A percentile compares a stretch with the other conserved stretches of the same genome.
These are phyloP conservation scores for Hypoxylon sp. DNA, from an alignment of 2,329 filamentous ascomycete species.

Conservation along the genomic window DNA sequence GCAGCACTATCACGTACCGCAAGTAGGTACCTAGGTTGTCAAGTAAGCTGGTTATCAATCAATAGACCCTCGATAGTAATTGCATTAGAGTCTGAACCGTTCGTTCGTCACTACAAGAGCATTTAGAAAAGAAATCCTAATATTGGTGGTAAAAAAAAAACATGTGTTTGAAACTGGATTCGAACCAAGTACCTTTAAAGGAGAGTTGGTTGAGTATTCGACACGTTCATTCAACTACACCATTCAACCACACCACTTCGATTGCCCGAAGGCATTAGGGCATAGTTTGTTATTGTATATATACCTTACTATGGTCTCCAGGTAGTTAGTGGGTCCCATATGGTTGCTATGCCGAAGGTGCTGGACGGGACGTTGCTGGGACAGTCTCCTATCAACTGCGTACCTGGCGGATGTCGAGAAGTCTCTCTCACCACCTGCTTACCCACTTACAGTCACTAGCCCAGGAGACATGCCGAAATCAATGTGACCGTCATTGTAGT, in stretches of 20 bases:
- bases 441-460: background rate
- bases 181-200: background rate
- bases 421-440: background rate
- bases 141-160: background rate
- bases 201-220: background rate
- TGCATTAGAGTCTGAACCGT: background rate
- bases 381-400: background rate
- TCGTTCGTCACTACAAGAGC: background rate
- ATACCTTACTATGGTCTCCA: background rate
- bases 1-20: background rate
- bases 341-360: background rate
- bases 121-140: background rate
- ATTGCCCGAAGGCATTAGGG: background rate
- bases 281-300: background rate
- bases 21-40: too few species aligned
- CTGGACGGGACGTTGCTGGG: background rate
- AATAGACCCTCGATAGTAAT: background rate
- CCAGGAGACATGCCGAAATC: background rate
- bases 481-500: background rate
- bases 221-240: background rate
- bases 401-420: background rate
- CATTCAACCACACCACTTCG: background rate
- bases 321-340: background rate
- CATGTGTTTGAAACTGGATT: background rate
- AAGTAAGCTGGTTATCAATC: too few species aligned